Percentiles rank a stretch among this genome's conserved stretches.
Evolutionary conservation across 805 yeast genomes (phyloP).

Genomic region (Millerozyma acaciae): DNA sequence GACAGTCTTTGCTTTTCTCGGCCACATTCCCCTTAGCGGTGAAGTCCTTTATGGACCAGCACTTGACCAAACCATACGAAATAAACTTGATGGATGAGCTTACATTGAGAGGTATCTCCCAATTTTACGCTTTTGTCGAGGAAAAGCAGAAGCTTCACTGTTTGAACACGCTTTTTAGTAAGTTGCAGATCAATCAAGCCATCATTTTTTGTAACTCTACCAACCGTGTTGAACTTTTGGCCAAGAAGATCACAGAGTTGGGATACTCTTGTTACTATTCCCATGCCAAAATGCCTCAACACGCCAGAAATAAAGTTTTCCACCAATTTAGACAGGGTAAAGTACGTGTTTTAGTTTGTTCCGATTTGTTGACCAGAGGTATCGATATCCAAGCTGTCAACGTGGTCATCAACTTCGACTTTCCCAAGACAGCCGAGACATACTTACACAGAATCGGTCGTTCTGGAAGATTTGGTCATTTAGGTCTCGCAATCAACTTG

Average conservation of each 20-base stretch:
- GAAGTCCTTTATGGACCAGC: slow-evolving; percentile 86
- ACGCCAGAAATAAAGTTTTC: slow-evolving; percentile 94
- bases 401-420: slow-evolving; percentile 95
- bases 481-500: slow-evolving; percentile 94
- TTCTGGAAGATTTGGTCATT: slow-evolving; percentile 97
- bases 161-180: slow-evolving; percentile 88
- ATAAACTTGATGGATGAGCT: slow-evolving; percentile 97
- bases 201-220: slow-evolving; percentile 97
- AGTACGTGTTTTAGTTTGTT: slow-evolving; percentile 94
- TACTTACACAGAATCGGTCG: slow-evolving; percentile 98
- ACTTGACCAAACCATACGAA: slow-evolving; percentile 87
- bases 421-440: slow-evolving; percentile 97
- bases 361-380: slow-evolving; percentile 95
- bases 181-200: slow-evolving; percentile 92
- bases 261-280: slow-evolving; percentile 96
- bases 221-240: slow-evolving; percentile 90
- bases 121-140: slow-evolving; percentile 97
- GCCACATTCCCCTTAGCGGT: slow-evolving; percentile 97
- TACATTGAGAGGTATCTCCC: slow-evolving; percentile 93
- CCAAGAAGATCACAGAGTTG: slow-evolving; percentile 92
- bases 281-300: slow-evolving; percentile 97
- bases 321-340: slow-evolving; percentile 98
- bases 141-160: slow-evolving; percentile 95
- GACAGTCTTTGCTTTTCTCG: slow-evolving; percentile 82
- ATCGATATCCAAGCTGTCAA: slow-evolving; percentile 98